These are phyloP conservation scores for Coemansia aciculifera DNA, from an alignment of 192 early-diverging fungal species.

Conservation along the genomic window DNA sequence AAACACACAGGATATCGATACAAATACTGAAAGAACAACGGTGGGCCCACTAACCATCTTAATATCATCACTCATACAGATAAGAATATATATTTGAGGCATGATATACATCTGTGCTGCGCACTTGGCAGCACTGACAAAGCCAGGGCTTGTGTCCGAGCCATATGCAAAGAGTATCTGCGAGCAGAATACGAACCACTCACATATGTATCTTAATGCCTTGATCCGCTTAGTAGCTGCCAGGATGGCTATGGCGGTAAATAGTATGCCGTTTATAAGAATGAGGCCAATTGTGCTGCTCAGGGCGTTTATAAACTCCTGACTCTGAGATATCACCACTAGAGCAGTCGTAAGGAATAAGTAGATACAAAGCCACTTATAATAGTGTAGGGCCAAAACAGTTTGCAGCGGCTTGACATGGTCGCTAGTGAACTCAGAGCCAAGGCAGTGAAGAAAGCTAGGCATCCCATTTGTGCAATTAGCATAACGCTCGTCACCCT, in stretches of 20 bases:
- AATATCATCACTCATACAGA: not conserved
- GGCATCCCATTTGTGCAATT: not conserved
- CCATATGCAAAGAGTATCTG: constrained; percentile 2
- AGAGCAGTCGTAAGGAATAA: not conserved
- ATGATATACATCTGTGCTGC: not conserved
- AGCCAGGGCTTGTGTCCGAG: not conserved
- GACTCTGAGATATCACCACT: not conserved
- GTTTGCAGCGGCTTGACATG: not conserved
- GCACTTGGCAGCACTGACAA: not conserved
- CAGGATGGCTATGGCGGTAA: not conserved
- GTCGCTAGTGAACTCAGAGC: not conserved
- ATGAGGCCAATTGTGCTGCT: not conserved
- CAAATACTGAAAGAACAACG: not conserved
- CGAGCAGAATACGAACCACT: not conserved
- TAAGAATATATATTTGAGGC: not conserved
- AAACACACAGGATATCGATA: not conserved
- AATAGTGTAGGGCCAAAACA: not conserved
- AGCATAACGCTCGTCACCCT: not conserved
- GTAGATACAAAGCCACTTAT: not conserved
- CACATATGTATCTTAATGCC: not conserved
- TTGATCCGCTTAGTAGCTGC: not conserved
- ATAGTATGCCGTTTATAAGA: not conserved
- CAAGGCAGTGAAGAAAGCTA: not conserved
- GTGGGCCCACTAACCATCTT: not conserved
- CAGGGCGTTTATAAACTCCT: not conserved